These are phyloP conservation scores for Ceriops tagal DNA, from an alignment of 345 rosid species.

Conservation along the genomic window DNA sequence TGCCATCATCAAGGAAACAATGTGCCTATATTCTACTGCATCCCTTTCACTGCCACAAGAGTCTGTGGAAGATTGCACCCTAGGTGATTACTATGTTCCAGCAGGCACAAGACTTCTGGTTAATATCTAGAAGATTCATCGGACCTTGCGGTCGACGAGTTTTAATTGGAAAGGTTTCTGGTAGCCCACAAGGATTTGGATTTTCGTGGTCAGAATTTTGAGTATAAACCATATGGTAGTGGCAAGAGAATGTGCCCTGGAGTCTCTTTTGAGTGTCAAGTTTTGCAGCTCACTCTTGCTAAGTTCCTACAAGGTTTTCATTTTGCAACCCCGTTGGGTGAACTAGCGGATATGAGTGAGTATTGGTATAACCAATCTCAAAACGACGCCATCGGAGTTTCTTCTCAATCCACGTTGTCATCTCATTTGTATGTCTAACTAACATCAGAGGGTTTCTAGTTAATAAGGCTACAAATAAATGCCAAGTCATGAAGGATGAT, in stretches of 20 bases:
- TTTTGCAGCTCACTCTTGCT: constrained; percentile 11
- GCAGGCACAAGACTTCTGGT: constrained; percentile 48
- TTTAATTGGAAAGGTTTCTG: constrained; percentile 7
- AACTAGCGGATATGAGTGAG: too few relatives aligned
- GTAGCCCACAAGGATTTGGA: constrained; percentile 2
- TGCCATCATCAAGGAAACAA: constrained; percentile 57
- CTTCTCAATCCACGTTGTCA: too few relatives aligned
- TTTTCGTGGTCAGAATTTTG: constrained; percentile 4
- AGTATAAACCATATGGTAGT: constrained; percentile 6
- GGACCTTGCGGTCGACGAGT: background rate
- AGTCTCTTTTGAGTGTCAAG: constrained; percentile 4
- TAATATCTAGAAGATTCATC: constrained; percentile 54
- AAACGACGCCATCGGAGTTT: too few relatives aligned
- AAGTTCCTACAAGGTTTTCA: too few relatives aligned
- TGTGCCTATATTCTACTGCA: constrained; percentile 52
- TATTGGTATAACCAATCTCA: too few relatives aligned
- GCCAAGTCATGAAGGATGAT: too few relatives aligned
- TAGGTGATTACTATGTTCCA: constrained; percentile 42
- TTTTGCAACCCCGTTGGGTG: too few relatives aligned
- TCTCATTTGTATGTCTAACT: too few relatives aligned
- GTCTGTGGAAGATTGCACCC: constrained; percentile 44
- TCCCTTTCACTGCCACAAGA: constrained; percentile 51
- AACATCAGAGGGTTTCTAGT: background rate
- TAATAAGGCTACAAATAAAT: background rate
- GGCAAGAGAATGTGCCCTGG: constrained; percentile 11